These are phyloP conservation scores for Pseudonitzschia multistriata DNA, from an alignment of 108 stramenopile species.

Conservation along the genomic window DNA sequence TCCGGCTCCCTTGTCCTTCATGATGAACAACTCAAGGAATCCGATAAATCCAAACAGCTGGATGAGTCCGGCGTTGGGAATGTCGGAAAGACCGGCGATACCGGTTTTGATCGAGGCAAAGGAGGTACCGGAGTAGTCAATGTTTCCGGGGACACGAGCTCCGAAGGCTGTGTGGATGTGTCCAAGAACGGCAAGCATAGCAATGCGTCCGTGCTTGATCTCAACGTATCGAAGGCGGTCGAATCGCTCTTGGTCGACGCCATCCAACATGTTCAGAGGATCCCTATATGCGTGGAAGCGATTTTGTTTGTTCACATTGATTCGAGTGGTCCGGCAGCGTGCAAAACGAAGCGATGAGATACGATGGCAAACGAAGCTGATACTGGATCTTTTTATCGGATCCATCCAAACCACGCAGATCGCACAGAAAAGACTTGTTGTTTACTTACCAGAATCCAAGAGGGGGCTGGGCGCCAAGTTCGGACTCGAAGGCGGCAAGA, in stretches of 20 bases:
- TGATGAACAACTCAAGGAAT: constrained; percentile 72
- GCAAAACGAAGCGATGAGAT: neutral
- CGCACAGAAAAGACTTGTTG: no score
- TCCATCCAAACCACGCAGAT: no score
- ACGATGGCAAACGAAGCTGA: no score
- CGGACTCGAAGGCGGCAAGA: constrained; percentile 63
- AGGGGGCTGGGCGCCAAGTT: constrained; percentile 78
- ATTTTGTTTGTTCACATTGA: neutral
- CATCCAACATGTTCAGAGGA: constrained; percentile 35
- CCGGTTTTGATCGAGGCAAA: constrained; percentile 63
- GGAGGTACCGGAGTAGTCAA: constrained; percentile 59
- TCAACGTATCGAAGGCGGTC: constrained; percentile 87
- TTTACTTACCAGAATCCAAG: constrained; percentile 68
- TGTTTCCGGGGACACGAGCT: constrained; percentile 53
- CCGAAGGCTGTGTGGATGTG: constrained; percentile 74
- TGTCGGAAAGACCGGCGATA: constrained; percentile 53
- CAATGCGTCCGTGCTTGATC: constrained; percentile 92
- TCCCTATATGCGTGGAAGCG: constrained; percentile 21
- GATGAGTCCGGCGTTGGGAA: constrained; percentile 53
- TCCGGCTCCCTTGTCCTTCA: constrained; percentile 62
- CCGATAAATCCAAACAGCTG: constrained; percentile 65
- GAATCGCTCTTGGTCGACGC: constrained; percentile 44
- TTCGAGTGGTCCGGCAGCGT: neutral
- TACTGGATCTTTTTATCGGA: no score
- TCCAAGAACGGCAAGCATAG: constrained; percentile 90